Evolutionary conservation across 192 early-diverging fungal genomes (phyloP), one percentile per base, ranked within the genome.

Genomic region (Gaertneriomyces semiglobifer): DNA sequence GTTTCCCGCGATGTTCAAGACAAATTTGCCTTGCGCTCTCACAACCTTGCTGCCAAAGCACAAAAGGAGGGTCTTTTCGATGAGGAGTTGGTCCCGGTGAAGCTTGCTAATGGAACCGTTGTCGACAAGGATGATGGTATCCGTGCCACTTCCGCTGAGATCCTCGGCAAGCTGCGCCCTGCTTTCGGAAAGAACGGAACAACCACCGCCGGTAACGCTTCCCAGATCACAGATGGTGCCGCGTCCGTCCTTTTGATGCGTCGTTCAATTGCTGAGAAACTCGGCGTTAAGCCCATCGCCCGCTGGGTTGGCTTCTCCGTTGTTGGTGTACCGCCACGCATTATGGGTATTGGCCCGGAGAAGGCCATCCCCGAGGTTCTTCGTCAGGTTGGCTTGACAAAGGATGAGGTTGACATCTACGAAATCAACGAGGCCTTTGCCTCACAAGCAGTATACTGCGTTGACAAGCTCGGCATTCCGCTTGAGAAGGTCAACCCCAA

Each of bases 371-470:
- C 96, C 14, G 84, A 80, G 1, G 93, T 91, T 46, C 77, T 92
- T 65, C 79, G 89, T 74, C 88, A 90, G 75, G 85, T 89, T 40
- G 91, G 92, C 4, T 73, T 97, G 64, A 76, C 68, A 41, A 53
- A 90, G 52, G 75, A 83, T 52, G 92, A 97, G 71, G 84, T 97
- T 41, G 94, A 90, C 64, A 75, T 96, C 62, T 90, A 80, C 62
- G 94, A 98, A 69, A 87, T 98, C 67, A 98, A 98, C 81, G 96
- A 97, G 81, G 96, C 96, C 20, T 97, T 98, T 79, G 96, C 96
- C 40, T 97, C 93, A 57, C 94, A 98, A 80, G 90, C 94, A 7
- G 87, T 95, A 44, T 95, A 92, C 86, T 91, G 84, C 61, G 84
- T 92, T 45, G 88, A 96, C 77, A 90, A 92, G 74, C 87, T 94